Evolutionary conservation across 352 stramenopile species (phyloP).

Genomic region (Globisporangium spinosum): DNA sequence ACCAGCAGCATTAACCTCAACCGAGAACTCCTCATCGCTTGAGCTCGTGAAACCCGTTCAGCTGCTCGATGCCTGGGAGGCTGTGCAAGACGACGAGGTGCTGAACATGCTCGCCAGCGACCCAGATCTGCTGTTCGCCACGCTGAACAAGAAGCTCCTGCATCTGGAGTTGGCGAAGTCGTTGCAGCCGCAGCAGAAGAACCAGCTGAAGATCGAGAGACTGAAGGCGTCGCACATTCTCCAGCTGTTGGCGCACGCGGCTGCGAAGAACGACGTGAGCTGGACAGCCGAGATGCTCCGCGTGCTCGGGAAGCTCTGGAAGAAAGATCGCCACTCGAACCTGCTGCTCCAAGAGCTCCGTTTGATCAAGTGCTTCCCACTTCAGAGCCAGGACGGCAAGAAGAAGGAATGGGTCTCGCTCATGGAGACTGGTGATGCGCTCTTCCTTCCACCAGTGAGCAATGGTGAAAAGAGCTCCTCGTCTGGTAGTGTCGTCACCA

Average conservation of each 20-base stretch:
- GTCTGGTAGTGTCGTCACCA: not conserved
- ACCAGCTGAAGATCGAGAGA: slow-evolving; percentile 57
- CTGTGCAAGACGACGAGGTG: slow-evolving; percentile 20
- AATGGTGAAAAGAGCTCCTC: slow-evolving; percentile 11
- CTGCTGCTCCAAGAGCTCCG: slow-evolving; percentile 62
- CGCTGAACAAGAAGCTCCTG: slow-evolving; percentile 54
- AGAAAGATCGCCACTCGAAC: slow-evolving; percentile 39
- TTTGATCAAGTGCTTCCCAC: slow-evolving; percentile 68
- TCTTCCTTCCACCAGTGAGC: slow-evolving; percentile 18
- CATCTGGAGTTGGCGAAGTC: slow-evolving; percentile 33
- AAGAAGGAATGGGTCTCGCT: slow-evolving; percentile 39
- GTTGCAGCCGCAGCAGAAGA: slow-evolving; percentile 47
- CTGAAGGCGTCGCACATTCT: slow-evolving; percentile 63
- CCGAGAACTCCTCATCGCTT: not conserved
- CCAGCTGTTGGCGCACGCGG: slow-evolving; percentile 38
- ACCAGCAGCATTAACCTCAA: slow-evolving; percentile 3
- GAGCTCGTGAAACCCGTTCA: slow-evolving; percentile 30
- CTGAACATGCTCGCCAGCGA: slow-evolving; percentile 13
- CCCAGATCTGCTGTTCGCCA: slow-evolving; percentile 24
- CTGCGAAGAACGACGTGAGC: slow-evolving; percentile 31
- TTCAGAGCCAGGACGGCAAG: slow-evolving; percentile 23
- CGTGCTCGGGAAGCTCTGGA: slow-evolving; percentile 55
- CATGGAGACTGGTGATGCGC: slow-evolving; percentile 33
- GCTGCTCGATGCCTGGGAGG: slow-evolving; percentile 44
- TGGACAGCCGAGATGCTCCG: slow-evolving; percentile 42